Base-by-base conservation (phyloP, 2,329 filamentous ascomycete genomes). In the Amauroascus verrucosus region DNA sequence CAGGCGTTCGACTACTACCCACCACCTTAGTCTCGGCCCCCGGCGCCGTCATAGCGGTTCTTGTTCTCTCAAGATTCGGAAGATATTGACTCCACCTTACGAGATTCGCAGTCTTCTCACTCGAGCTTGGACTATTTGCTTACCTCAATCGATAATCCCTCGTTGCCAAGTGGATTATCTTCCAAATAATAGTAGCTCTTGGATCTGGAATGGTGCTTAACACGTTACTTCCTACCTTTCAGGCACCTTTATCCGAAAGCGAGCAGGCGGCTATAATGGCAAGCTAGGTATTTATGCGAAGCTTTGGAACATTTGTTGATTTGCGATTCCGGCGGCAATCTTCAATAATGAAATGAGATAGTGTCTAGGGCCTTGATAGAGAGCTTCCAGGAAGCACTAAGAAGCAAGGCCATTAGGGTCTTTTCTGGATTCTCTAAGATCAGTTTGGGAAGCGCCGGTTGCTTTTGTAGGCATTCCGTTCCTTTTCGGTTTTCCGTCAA, bases 1-100 rank as follows among this genome's bases (percentile, higher is more conserved):
- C 69, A 1, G 64, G 67, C 1, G 57, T 69, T 1, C 50, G 58
- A 1, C 57, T 68, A 4, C 57, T 70, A 6, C 63, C 68, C 13
- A 61, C 57, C 4, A 59, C 62, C 1, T 50, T 64, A 5, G 56
- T 61, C 0, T 49, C 59, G 1, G 54, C 14, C 63, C 0, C 60
- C 66, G 1, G 59, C 3, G 66, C 62, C 0, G 63, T 67, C 26
- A 37, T 68, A 3, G 60, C 56, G 5, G 70, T 67, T 3, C 48
- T 62, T 35, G 18, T 70, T 1, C 59, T 73, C 26, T 61, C 65
- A 1, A 60, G 62, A 14, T 61, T 58, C 7, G 70, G 69, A 0
- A 56, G 46, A 2, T 73, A 71, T 51, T 55, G 59, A 6, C 58
- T 67, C 1, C 67, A 68, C 30, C 53, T 61, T 7, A 45, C 58